Percentiles rank a stretch among this genome's conserved stretches.
Evolutionary conservation across 78 protist genomes (phyloP).

Genomic region (Isochrysis galbana): DNA sequence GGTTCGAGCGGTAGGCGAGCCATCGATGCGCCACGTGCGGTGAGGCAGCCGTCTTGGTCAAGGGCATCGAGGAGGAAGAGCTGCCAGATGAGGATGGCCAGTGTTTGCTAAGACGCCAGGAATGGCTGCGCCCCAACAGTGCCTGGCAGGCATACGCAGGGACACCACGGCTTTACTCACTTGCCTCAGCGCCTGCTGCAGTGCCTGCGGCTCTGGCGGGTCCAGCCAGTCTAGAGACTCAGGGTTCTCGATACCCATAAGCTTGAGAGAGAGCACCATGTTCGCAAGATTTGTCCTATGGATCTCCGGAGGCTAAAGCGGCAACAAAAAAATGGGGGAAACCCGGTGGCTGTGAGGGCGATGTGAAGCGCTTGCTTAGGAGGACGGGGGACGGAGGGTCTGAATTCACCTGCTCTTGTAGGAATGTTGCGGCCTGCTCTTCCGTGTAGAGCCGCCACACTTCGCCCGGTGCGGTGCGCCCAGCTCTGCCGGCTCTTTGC

Average conservation of each 20-base stretch:
- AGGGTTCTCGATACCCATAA: conserved; percentile 48
- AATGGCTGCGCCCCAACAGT: too few species aligned
- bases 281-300: conserved; percentile 38
- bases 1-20: neutral
- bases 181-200: neutral
- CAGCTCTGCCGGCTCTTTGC: conserved; percentile 86
- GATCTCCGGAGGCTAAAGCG: conserved; percentile 56
- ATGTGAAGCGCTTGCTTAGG: too few species aligned
- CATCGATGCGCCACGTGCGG: neutral
- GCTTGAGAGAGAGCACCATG: conserved; percentile 60
- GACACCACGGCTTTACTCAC: too few species aligned
- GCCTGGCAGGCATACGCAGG: too few species aligned
- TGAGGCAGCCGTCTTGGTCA: neutral
- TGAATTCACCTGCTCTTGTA: too few species aligned
- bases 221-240: conserved; percentile 61
- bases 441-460: conserved; percentile 51
- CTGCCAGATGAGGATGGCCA: too few species aligned
- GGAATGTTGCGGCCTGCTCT: too few species aligned
- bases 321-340: too few species aligned
- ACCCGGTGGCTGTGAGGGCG: too few species aligned
- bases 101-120: too few species aligned
- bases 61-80: neutral
- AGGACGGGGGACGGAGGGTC: too few species aligned
- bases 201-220: neutral
- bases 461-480: conserved; percentile 61